These are phyloP conservation scores for Picochlorum sp. DNA, from an alignment of 139 green algal species.

Conservation along the genomic window DNA sequence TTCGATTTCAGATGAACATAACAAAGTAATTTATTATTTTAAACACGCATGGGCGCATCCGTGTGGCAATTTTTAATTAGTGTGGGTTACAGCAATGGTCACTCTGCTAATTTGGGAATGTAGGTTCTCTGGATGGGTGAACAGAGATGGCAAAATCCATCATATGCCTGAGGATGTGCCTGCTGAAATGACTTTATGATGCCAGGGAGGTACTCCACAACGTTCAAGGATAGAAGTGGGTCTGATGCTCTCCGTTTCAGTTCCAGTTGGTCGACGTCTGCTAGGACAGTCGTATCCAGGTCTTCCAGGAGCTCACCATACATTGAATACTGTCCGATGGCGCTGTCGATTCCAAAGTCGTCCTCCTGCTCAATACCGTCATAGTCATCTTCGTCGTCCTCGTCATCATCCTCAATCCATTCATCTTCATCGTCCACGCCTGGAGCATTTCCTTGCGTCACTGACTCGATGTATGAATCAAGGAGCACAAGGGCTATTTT, in stretches of 20 bases:
- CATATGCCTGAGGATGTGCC: background rate
- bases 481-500: constrained; percentile 41
- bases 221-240: constrained; percentile 12
- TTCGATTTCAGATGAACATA: too few relatives aligned
- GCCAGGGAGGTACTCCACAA: background rate
- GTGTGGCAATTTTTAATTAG: too few relatives aligned
- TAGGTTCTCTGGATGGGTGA: too few relatives aligned
- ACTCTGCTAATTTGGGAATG: too few relatives aligned
- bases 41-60: too few relatives aligned
- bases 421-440: constrained; percentile 21
- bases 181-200: background rate
- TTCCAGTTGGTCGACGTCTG: constrained; percentile 20
- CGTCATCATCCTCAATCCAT: background rate
- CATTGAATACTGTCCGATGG: constrained; percentile 3
- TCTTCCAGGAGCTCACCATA: background rate
- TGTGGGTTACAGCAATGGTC: too few relatives aligned
- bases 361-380: constrained; percentile 3
- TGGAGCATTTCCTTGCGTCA: constrained; percentile 21
- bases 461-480: constrained; percentile 33
- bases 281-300: constrained; percentile 1
- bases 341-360: background rate
- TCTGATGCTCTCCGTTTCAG: constrained; percentile 8
- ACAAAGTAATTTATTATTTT: too few relatives aligned
- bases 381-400: background rate
- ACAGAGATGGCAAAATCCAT: background rate